phyloP scores from a whole-genome alignment of 768 basidiomycete species.

The Phylloporus scabripes region DNA sequence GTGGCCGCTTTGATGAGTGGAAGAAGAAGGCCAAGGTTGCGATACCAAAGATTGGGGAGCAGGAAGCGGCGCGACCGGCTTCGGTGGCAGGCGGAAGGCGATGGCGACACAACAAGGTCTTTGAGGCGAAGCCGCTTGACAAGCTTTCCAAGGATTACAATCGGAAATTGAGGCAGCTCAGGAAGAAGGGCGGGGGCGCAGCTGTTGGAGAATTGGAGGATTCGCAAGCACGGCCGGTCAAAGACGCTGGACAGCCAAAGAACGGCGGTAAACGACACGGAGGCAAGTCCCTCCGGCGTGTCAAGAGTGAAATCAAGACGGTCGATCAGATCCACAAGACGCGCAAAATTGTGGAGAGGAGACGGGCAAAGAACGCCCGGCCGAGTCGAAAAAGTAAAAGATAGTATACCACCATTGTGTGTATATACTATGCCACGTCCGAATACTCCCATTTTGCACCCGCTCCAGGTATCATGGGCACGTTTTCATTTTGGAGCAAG shows the following conservation, averaged over 20 bases:
- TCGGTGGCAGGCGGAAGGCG: constrained; percentile 45
- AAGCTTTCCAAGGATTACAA: constrained; percentile 69
- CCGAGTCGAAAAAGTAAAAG: constrained; percentile 39
- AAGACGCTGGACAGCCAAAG: constrained; percentile 30
- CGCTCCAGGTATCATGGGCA: constrained; percentile 51
- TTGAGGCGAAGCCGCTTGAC: constrained; percentile 70
- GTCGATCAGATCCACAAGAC: constrained; percentile 82
- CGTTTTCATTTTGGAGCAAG: constrained; percentile 51
- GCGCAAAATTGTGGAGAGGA: constrained; percentile 59
- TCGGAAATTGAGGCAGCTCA: constrained; percentile 57
- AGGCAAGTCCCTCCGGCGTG: constrained; percentile 55
- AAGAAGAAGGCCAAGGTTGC: constrained; percentile 67
- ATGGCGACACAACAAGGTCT: constrained; percentile 68
- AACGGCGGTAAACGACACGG: constrained; percentile 41
- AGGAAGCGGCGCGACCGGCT: constrained; percentile 45
- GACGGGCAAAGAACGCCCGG: constrained; percentile 77
- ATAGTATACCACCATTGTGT: constrained; percentile 11
- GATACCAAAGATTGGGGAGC: constrained; percentile 80
- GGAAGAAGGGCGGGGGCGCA: constrained; percentile 46
- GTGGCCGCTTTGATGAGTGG: constrained; percentile 96
- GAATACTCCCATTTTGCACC: constrained; percentile 84
- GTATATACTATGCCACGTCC: constrained; percentile 25
- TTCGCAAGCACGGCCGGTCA: constrained; percentile 11
- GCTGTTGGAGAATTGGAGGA: constrained; percentile 24
- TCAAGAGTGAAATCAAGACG: constrained; percentile 81